phyloP scores from a whole-genome alignment of 345 rosid species.

The Diplotaxis tenuifolia region DNA sequence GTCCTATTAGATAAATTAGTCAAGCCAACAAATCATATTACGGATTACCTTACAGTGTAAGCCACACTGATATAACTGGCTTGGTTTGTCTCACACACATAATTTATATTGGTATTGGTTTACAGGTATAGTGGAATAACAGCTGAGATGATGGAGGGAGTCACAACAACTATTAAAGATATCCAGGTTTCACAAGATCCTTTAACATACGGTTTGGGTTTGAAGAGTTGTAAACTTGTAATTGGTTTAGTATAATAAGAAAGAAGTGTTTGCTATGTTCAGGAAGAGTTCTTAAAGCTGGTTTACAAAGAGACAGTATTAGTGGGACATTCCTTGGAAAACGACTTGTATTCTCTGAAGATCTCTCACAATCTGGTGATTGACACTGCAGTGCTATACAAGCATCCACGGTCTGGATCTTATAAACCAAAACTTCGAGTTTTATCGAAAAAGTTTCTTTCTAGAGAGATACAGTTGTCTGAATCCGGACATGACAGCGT shows the following conservation, averaged over 20 bases:
- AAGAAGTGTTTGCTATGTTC: slow-evolving; percentile 42
- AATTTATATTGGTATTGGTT: slow-evolving; percentile 19
- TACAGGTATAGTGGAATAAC: slow-evolving; percentile 96
- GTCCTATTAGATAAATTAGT: slow-evolving; percentile 87
- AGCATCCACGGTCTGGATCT: slow-evolving; percentile 74
- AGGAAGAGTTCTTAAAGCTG: slow-evolving; percentile 79
- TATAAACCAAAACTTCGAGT: slow-evolving; percentile 80
- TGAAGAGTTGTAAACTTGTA: neutral
- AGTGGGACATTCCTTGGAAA: slow-evolving; percentile 96
- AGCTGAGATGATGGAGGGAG: slow-evolving; percentile 66
- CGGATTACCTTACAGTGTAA: slow-evolving; percentile 90
- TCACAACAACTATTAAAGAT: slow-evolving; percentile 77
- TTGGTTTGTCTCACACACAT: slow-evolving; percentile 1
- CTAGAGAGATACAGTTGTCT: slow-evolving; percentile 77
- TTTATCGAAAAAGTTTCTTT: slow-evolving; percentile 77
- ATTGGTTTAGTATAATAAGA: slow-evolving; percentile 17
- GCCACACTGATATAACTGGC: slow-evolving; percentile 7
- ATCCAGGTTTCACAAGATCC: slow-evolving; percentile 56
- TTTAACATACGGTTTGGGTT: neutral
- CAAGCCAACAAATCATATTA: slow-evolving; percentile 68
- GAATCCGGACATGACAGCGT: slow-evolving; percentile 79
- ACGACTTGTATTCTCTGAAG: slow-evolving; percentile 82
- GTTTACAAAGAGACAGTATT: slow-evolving; percentile 81
- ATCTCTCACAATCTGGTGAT: slow-evolving; percentile 80
- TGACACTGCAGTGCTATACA: slow-evolving; percentile 87